These are phyloP conservation scores for Ogataea populi-albae DNA, from an alignment of 805 yeast genomes.

Conservation along the genomic window DNA sequence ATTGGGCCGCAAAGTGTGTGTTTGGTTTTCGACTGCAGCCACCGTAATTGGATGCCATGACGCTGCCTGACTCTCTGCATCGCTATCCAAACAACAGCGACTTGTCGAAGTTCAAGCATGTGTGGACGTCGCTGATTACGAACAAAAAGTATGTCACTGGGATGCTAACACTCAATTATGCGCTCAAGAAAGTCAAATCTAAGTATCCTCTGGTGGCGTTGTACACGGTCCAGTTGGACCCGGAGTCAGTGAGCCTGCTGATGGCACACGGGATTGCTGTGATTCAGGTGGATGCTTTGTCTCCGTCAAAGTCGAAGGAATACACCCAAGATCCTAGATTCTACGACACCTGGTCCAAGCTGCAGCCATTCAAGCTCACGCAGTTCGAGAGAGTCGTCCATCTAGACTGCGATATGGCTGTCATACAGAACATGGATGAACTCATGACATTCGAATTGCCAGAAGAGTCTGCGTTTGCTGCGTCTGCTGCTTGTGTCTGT, in stretches of 20 bases:
- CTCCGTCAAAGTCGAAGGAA: conserved; percentile 43
- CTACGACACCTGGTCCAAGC: conserved; percentile 60
- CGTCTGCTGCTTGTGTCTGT: conserved; percentile 61
- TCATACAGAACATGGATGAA: conserved; percentile 57
- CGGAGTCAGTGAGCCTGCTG: conserved; percentile 40
- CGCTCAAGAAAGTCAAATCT: conserved; percentile 42
- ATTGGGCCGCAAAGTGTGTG: too few species aligned
- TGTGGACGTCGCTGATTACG: conserved; percentile 59
- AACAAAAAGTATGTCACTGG: conserved; percentile 51
- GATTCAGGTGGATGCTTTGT: conserved; percentile 39
- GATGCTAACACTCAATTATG: conserved; percentile 46
- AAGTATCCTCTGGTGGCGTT: conserved; percentile 51
- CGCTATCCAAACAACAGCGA: conserved; percentile 20
- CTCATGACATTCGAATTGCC: conserved; percentile 45
- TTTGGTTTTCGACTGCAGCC: not conserved
- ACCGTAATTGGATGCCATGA: too few species aligned
- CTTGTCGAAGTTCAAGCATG: conserved; percentile 21
- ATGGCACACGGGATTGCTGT: conserved; percentile 41
- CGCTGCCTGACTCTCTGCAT: conserved; percentile 4
- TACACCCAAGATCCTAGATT: conserved; percentile 51
- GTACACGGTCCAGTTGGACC: conserved; percentile 45
- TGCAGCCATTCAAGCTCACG: conserved; percentile 49
- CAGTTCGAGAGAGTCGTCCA: conserved; percentile 55
- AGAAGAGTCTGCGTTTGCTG: conserved; percentile 44
- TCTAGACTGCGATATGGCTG: conserved; percentile 60